A percentile compares a stretch with the other conserved stretches of the same genome.
These are phyloP conservation scores for Mycena galericulata DNA, from an alignment of 768 basidiomycete species.

Conservation along the genomic window DNA sequence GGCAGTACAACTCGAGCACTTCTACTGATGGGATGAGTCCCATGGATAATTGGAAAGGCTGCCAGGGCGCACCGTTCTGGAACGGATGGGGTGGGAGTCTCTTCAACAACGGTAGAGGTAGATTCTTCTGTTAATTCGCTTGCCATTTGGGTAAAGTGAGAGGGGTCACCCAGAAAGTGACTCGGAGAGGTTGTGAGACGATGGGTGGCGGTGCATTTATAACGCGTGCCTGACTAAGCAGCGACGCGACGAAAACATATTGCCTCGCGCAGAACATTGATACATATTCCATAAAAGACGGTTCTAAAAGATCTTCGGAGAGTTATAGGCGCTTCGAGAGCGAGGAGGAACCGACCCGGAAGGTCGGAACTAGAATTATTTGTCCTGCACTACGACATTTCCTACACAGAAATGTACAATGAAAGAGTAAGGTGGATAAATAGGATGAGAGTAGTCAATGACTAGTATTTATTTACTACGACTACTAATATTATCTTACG, in stretches of 20 bases:
- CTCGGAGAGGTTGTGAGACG: neutral
- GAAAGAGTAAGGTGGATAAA: slow-evolving; percentile 18
- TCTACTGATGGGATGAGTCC: slow-evolving; percentile 7
- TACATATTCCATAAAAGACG: too few relatives aligned
- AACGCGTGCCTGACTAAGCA: slow-evolving; percentile 25
- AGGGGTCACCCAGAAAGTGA: neutral
- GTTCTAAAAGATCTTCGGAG: too few relatives aligned
- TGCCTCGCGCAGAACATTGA: neutral
- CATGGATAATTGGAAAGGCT: neutral
- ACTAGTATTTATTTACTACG: slow-evolving; percentile 25
- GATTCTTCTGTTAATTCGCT: slow-evolving; percentile 4
- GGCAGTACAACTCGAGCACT: slow-evolving; percentile 62
- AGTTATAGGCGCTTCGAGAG: slow-evolving; percentile 14
- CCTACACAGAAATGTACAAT: slow-evolving; percentile 18
- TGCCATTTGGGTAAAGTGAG: neutral
- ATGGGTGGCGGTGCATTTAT: slow-evolving; percentile 10
- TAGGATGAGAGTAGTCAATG: slow-evolving; percentile 27
- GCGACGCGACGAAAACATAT: neutral
- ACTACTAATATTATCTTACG: slow-evolving; percentile 37
- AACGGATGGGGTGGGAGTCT: neutral
- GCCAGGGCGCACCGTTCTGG: slow-evolving; percentile 12
- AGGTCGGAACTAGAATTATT: slow-evolving; percentile 26
- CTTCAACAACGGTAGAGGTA: neutral
- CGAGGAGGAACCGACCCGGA: neutral
- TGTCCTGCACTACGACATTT: slow-evolving; percentile 29